Conservation (phyloP, 1,284 basidiomycete species). For the Apiotrichum siamense region DNA sequence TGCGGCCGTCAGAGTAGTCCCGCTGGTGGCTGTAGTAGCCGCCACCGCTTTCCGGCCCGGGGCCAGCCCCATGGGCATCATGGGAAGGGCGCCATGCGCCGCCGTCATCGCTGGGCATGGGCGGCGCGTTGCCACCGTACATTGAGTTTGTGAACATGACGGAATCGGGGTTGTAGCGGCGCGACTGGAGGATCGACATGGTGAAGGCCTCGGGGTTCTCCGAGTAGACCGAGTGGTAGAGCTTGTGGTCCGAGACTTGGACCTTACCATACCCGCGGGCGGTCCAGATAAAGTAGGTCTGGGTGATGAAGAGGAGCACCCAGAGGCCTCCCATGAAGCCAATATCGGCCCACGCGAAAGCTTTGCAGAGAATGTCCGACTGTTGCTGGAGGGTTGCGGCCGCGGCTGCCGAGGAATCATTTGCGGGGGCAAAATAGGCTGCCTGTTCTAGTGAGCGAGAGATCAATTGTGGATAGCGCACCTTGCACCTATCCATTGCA, state of each 20-base stretch:
- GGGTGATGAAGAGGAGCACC: slow-evolving; percentile 66
- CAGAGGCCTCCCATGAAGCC: slow-evolving; percentile 83
- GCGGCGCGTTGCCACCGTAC: slow-evolving; percentile 19
- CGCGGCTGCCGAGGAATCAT: slow-evolving; percentile 35
- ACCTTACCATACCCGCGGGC: slow-evolving; percentile 65
- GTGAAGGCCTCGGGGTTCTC: slow-evolving; percentile 54
- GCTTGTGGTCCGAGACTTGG: slow-evolving; percentile 71
- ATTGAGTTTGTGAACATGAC: slow-evolving; percentile 19
- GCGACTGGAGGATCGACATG: slow-evolving; percentile 54
- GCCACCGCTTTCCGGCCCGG: slow-evolving; percentile 15
- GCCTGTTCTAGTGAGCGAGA: slow-evolving; percentile 4
- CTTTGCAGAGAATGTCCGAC: slow-evolving; percentile 66
- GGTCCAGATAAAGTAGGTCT: slow-evolving; percentile 57
- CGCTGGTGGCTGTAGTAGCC: slow-evolving; percentile 13
- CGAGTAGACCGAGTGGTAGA: slow-evolving; percentile 66
- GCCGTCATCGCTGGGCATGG: slow-evolving; percentile 44
- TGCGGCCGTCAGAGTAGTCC: slow-evolving; percentile 5
- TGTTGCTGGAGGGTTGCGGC: slow-evolving; percentile 45
- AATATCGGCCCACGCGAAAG: slow-evolving; percentile 86
- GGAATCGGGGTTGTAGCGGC: slow-evolving; percentile 58
- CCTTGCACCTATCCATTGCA: slow-evolving; percentile 62
- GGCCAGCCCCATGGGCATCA: too few species aligned
- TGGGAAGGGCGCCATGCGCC: slow-evolving; percentile 62
- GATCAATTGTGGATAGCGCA: neutral
- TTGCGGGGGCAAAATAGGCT: slow-evolving; percentile 28